A percentile compares a stretch with the other conserved stretches of the same genome.
Evolutionary conservation across 176 grass and related monocot species (phyloP).

Genomic region (Paspalum notatum): DNA sequence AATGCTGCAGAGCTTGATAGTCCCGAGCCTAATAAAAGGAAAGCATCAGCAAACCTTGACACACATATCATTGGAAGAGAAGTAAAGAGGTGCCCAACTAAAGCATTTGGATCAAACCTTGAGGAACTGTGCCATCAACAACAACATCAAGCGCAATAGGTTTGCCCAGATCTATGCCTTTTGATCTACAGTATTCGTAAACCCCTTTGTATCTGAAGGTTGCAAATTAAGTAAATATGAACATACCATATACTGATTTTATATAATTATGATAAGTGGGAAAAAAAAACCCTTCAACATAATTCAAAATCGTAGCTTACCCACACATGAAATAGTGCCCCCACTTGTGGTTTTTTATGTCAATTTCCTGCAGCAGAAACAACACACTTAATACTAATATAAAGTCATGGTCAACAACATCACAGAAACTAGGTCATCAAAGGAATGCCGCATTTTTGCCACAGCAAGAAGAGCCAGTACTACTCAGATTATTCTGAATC

Average conservation of each 20-base stretch:
- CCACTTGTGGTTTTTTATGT: constrained; percentile 96
- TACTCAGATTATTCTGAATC: background rate
- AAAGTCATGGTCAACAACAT: background rate
- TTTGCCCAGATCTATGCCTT: constrained; percentile 68
- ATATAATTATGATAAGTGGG: background rate
- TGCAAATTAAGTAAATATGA: background rate
- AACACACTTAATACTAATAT: background rate
- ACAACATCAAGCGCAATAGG: constrained; percentile 79
- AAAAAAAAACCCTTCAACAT: background rate
- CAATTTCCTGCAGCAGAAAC: constrained; percentile 71
- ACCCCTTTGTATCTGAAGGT: constrained; percentile 85
- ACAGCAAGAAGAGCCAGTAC: background rate
- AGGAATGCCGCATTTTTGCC: background rate
- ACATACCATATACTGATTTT: background rate
- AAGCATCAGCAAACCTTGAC: background rate
- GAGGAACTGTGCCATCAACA: constrained; percentile 90
- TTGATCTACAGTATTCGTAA: constrained; percentile 74
- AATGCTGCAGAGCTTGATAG: constrained; percentile 95
- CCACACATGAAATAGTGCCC: constrained; percentile 98
- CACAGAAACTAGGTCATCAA: background rate
- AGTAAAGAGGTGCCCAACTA: constrained; percentile 13
- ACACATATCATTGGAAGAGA: background rate
- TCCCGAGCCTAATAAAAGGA: constrained; percentile 72
- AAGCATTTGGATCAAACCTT: constrained; percentile 43
- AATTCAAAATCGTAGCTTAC: constrained; percentile 53